phyloP scores from a whole-genome alignment of 176 grass and related monocot species.

The Musa schizocarpa region DNA sequence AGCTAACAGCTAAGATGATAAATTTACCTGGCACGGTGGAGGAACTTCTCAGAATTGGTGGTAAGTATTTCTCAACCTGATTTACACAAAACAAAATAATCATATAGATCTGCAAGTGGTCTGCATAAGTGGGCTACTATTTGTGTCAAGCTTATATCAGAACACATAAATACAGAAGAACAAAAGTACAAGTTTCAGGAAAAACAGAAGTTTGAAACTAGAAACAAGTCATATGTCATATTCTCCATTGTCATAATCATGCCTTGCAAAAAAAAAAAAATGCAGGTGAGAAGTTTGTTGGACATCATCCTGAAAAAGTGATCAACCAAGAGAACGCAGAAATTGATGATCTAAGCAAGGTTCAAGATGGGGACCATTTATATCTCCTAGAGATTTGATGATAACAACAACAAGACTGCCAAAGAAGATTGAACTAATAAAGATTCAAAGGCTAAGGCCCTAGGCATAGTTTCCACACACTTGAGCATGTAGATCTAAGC shows the following conservation, averaged over 20 bases:
- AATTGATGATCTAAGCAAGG: conserved; percentile 16
- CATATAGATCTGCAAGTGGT: neutral
- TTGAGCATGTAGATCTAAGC: no score
- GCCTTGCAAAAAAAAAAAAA: no score
- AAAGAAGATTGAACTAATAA: neutral
- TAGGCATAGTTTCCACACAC: neutral
- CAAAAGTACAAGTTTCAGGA: neutral
- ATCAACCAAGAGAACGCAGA: conserved; percentile 12
- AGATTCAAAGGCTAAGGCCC: neutral
- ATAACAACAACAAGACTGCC: neutral
- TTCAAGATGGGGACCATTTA: conserved; percentile 26
- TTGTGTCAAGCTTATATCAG: neutral
- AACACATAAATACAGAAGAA: neutral
- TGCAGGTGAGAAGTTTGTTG: conserved; percentile 26
- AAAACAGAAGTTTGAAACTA: neutral
- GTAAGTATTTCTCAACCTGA: conserved; percentile 3
- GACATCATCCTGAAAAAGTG: conserved; percentile 15
- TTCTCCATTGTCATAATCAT: neutral
- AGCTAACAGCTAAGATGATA: conserved; percentile 5
- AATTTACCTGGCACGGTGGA: conserved; percentile 14
- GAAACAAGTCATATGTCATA: neutral
- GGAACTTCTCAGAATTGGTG: conserved; percentile 15
- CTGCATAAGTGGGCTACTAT: neutral
- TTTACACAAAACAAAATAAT: neutral
- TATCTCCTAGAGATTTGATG: conserved; percentile 10